Conservation (phyloP, 2,329 filamentous ascomycete species). For the Colletotrichum magnum region DNA sequence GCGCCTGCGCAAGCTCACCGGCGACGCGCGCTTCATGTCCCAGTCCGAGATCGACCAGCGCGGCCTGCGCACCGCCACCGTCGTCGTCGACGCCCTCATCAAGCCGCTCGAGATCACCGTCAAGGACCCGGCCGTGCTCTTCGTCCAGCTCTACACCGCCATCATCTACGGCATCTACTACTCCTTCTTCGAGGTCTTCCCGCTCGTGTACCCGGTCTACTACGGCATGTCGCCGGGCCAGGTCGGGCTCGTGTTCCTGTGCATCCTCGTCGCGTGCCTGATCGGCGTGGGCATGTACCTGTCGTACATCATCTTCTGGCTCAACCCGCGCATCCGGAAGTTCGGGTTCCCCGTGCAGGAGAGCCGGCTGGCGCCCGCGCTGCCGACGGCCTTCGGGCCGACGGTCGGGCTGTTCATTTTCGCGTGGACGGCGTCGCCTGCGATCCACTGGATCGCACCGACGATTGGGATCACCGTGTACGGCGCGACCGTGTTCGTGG, state of each 20-base stretch:
- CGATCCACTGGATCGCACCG: conserved; percentile 68
- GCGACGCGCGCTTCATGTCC: conserved; percentile 68
- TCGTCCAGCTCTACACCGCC: conserved; percentile 73
- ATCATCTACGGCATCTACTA: conserved; percentile 75
- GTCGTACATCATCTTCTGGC: conserved; percentile 65
- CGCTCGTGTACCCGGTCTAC: conserved; percentile 71
- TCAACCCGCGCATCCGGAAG: conserved; percentile 64
- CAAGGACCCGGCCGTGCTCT: conserved; percentile 73
- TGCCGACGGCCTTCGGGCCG: conserved; percentile 66
- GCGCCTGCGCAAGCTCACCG: conserved; percentile 73
- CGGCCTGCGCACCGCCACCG: conserved; percentile 61
- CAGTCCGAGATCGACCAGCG: conserved; percentile 76
- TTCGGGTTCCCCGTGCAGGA: conserved; percentile 67
- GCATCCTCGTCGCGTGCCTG: conserved; percentile 70
- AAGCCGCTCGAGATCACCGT: conserved; percentile 73
- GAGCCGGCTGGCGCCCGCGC: conserved; percentile 67
- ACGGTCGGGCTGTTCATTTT: conserved; percentile 74
- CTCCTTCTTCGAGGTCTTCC: conserved; percentile 76
- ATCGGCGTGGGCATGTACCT: conserved; percentile 65
- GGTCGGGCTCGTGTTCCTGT: conserved; percentile 72
- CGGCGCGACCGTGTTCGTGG: conserved; percentile 64
- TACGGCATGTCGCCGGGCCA: conserved; percentile 73
- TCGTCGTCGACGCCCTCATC: conserved; percentile 70
- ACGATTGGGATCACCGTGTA: conserved; percentile 72
- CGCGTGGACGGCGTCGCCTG: conserved; percentile 68